Percentiles rank a stretch among this genome's conserved stretches.
Conservation (phyloP, 768 basidiomycete genomes). For the Lactarius hatsudake region DNA sequence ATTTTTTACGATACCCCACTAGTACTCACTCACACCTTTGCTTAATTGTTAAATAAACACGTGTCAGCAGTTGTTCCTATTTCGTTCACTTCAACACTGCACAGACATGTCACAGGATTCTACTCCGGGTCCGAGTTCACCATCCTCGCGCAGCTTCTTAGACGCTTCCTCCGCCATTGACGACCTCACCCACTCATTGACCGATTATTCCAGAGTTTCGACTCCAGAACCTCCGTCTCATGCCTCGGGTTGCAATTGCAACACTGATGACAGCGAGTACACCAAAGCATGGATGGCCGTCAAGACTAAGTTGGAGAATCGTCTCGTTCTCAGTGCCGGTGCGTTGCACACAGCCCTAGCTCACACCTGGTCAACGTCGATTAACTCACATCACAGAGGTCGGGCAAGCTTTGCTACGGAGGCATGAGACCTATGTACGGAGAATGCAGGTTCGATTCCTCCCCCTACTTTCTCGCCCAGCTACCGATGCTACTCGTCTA, state of each 20-base stretch:
- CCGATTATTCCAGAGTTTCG: conserved; percentile 66
- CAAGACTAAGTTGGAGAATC: conserved; percentile 70
- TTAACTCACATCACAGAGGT: conserved; percentile 59
- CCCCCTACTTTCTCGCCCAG: background rate
- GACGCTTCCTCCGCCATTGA: conserved; percentile 56
- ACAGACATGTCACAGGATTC: conserved; percentile 9
- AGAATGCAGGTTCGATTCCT: conserved; percentile 56
- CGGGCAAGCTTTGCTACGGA: conserved; percentile 81
- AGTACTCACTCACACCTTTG: conserved; percentile 7
- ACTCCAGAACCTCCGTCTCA: conserved; percentile 63
- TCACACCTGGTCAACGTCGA: background rate
- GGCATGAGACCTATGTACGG: conserved; percentile 84
- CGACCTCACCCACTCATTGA: conserved; percentile 71
- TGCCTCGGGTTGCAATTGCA: conserved; percentile 61
- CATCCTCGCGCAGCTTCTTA: conserved; percentile 32
- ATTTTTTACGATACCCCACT: conserved; percentile 25
- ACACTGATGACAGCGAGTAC: conserved; percentile 61
- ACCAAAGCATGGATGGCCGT: conserved; percentile 58
- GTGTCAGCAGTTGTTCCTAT: background rate
- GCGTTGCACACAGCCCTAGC: conserved; percentile 32
- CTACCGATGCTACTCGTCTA: background rate
- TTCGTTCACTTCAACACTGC: background rate
- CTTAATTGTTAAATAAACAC: conserved; percentile 18
- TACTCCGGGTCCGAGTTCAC: conserved; percentile 31
- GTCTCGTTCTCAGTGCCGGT: conserved; percentile 86